Conservation (phyloP, 1,284 basidiomycete genomes). For the Ceratobasidium sp. region DNA sequence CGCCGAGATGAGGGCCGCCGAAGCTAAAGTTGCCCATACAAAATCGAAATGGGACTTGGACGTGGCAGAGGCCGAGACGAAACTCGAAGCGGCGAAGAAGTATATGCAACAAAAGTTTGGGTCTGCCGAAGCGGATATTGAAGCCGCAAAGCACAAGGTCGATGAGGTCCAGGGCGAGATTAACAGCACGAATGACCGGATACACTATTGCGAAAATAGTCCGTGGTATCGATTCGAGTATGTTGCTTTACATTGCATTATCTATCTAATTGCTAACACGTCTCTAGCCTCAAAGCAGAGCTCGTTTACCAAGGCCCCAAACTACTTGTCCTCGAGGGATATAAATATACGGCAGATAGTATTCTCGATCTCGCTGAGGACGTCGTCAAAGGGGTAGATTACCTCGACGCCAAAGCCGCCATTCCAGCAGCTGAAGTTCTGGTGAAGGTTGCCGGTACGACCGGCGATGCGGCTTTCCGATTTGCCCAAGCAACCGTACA, state of each 20-base stretch:
- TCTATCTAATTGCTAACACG: no score
- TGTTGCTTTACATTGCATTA: no score
- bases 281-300: no score
- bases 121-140: background rate
- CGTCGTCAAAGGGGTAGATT: background rate
- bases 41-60: background rate
- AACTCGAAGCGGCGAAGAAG: background rate
- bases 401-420: background rate
- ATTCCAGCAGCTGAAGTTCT: background rate
- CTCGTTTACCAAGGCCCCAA: no score
- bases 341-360: background rate
- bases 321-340: background rate
- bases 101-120: background rate
- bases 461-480: background rate
- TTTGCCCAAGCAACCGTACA: background rate
- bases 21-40: background rate
- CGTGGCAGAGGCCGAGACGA: background rate
- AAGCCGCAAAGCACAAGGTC: background rate
- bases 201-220: no score
- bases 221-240: no score
- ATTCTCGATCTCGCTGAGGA: background rate
- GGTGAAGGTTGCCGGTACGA: background rate
- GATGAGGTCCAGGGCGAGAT: background rate
- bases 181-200: background rate
- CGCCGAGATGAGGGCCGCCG: conserved; percentile 6